Percentiles rank a stretch among this genome's conserved stretches.
Conservation (phyloP, 2,329 filamentous ascomycete species). For the Talaromyces marneffei region DNA sequence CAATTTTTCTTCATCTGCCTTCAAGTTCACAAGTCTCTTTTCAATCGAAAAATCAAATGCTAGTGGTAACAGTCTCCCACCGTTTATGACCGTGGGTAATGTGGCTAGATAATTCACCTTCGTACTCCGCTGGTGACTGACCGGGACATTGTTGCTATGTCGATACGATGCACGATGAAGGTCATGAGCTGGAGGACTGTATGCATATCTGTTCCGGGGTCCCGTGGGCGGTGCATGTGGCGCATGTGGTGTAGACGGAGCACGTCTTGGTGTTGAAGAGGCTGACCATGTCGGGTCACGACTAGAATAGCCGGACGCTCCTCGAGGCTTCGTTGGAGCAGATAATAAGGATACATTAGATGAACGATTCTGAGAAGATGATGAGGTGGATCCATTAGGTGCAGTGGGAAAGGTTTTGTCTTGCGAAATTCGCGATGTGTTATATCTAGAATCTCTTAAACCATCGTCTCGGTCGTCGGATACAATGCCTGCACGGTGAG, state of each 20-base stretch:
- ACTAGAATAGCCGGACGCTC: conserved; percentile 27
- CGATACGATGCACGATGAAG: conserved; percentile 34
- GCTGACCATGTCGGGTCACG: conserved; percentile 28
- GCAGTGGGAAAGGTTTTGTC: conserved; percentile 18
- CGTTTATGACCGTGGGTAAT: conserved; percentile 35
- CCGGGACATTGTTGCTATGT: conserved; percentile 23
- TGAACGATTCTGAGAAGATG: conserved; percentile 34
- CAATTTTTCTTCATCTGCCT: conserved; percentile 41
- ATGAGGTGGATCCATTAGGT: conserved; percentile 31
- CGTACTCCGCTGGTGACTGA: conserved; percentile 25
- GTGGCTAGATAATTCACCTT: conserved; percentile 38
- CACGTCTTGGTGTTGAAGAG: conserved; percentile 30
- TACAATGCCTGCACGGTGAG: not conserved
- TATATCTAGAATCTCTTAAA: not conserved
- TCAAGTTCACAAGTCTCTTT: conserved; percentile 42
- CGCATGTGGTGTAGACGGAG: conserved; percentile 20
- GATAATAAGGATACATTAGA: conserved; percentile 38
- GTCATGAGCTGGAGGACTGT: conserved; percentile 23
- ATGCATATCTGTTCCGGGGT: conserved; percentile 30
- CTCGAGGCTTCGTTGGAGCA: conserved; percentile 45
- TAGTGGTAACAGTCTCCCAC: conserved; percentile 37
- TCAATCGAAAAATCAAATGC: conserved; percentile 35
- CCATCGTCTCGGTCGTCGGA: conserved; percentile 1
- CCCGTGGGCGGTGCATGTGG: conserved; percentile 29
- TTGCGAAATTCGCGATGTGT: not conserved